Evolutionary conservation across 1,139 yeast species (phyloP).

Genomic region (Eremothecium coryli): DNA sequence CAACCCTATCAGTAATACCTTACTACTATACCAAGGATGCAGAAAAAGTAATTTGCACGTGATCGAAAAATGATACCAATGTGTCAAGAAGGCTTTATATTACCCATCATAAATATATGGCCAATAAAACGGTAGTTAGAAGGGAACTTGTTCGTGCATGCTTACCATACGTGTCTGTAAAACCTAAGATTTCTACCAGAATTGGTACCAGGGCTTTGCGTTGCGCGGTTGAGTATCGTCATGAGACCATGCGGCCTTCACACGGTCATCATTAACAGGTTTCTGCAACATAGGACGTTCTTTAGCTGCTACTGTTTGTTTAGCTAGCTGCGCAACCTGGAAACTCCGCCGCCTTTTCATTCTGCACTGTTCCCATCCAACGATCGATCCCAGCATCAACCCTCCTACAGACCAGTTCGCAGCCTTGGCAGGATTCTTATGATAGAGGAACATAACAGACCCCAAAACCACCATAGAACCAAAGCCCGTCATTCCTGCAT

Average conservation of each 20-base stretch:
- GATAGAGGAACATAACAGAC: constrained; percentile 59
- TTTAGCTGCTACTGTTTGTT: constrained; percentile 38
- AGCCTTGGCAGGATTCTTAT: constrained; percentile 52
- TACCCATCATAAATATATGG: too few relatives aligned
- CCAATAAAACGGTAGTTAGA: too few relatives aligned
- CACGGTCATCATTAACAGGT: constrained; percentile 18
- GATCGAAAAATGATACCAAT: too few relatives aligned
- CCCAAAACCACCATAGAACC: constrained; percentile 78
- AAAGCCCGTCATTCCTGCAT: constrained; percentile 79
- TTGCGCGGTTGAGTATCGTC: constrained; percentile 4
- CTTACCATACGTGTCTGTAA: too few relatives aligned
- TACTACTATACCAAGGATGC: too few relatives aligned
- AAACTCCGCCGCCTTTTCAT: constrained; percentile 43
- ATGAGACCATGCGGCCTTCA: constrained; percentile 22
- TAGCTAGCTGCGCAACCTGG: constrained; percentile 40
- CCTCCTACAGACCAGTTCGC: constrained; percentile 82
- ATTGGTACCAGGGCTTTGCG: constrained; percentile 24
- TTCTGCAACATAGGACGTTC: constrained; percentile 34
- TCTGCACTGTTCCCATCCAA: constrained; percentile 92
- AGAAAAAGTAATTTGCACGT: too few relatives aligned
- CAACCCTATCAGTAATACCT: too few relatives aligned
- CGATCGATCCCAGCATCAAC: constrained; percentile 65
- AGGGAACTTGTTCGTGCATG: too few relatives aligned
- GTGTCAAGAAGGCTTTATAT: too few relatives aligned
- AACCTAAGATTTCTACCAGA: too few relatives aligned